Evolutionary conservation across 371 early-diverging fungal genomes (phyloP), one percentile per base, ranked within the genome.

Genomic region (Mitosporidium daphniae): DNA sequence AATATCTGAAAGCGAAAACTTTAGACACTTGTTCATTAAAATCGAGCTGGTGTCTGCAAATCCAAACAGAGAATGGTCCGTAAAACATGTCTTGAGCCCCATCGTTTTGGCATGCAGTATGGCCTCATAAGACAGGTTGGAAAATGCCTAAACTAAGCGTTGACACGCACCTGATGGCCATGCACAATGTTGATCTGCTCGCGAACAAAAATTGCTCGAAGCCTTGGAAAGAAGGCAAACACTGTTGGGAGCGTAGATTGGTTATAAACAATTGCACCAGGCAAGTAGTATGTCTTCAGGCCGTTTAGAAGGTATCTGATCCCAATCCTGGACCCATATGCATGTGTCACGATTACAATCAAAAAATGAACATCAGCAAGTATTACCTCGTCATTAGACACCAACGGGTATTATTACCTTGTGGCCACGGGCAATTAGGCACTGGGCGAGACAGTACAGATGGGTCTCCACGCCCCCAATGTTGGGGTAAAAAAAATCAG

Each of bases 391-490:
- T n/a, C n/a, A n/a, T n/a, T n/a, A n/a, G n/a, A n/a, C n/a, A n/a
- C n/a, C n/a, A n/a, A n/a, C n/a, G n/a, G n/a, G n/a, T 12, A 32
- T 22, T 20, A 38, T 34, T 36, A 71, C 73, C 40, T 78, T 80
- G 48, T 94, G 93, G 8, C 86, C 93, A 11, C 70, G 51, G 32
- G 52, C 56, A 21, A 73, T 62, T 20, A 94, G 49, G 26, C 68
- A 55, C 41, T 75, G 73, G 9, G 78, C 65, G 21, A 91, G 46
- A 38, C 69, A 64, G 37, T 71, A 74, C 16, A 94, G 47, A 48
- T 97, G 98, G 19, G 68, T 69, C 42, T 97, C 98, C 2, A 97
- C 78, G 3, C 98, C 98, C 24, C 95, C 98, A 36, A 71, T 60
- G 31, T 70, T 72, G 16, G 94, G 98, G 43, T 70, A 82, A 46